phyloP scores from a whole-genome alignment of 176 grass and related monocot genomes.

The Microstegium vimineum region DNA sequence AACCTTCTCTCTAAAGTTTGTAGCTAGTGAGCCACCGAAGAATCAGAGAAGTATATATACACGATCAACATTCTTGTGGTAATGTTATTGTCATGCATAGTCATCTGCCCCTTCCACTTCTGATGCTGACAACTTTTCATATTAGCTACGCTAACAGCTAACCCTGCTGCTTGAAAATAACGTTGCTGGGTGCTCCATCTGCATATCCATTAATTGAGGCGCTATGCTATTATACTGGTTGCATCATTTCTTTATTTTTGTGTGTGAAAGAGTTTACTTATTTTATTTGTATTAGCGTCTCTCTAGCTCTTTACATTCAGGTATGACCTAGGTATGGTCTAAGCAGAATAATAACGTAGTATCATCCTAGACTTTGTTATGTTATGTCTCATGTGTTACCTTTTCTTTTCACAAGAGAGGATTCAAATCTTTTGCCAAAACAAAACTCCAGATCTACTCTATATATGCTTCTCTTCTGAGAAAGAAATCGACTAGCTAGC shows the following conservation, averaged over 20 bases:
- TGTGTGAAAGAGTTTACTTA: too few relatives aligned
- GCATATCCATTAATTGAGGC: neutral
- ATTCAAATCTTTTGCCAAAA: neutral
- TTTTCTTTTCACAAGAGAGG: neutral
- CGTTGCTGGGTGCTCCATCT: neutral
- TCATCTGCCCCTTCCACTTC: neutral
- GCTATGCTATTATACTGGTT: too few relatives aligned
- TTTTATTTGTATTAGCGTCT: neutral
- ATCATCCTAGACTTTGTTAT: neutral
- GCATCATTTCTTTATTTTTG: too few relatives aligned
- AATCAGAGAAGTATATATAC: too few relatives aligned
- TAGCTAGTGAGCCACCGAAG: too few relatives aligned
- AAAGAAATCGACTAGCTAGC: slow-evolving; percentile 23
- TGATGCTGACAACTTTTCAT: neutral
- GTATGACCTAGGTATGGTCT: slow-evolving; percentile 1
- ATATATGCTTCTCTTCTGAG: neutral
- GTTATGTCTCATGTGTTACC: neutral
- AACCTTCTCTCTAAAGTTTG: too few relatives aligned
- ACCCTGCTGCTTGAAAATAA: neutral
- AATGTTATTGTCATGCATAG: too few relatives aligned
- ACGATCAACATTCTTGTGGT: too few relatives aligned
- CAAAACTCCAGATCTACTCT: slow-evolving; percentile 6
- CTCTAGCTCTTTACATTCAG: neutral
- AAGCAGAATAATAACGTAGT: neutral
- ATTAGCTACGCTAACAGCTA: neutral